These are phyloP conservation scores for Thymus quinquecostatus DNA, from an alignment of 257 asterid species.

Conservation along the genomic window DNA sequence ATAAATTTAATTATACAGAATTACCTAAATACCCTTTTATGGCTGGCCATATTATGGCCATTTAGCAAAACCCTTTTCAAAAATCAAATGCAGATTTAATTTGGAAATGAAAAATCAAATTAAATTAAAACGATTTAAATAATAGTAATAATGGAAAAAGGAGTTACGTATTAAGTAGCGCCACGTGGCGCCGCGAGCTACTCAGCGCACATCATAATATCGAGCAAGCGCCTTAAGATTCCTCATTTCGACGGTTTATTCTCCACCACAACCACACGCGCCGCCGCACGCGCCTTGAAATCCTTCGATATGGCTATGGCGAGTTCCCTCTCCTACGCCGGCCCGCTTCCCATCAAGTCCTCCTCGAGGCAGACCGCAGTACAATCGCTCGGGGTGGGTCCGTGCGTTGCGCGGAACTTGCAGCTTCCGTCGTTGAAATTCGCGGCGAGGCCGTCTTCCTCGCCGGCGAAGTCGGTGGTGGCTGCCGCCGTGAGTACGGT, in stretches of 20 bases:
- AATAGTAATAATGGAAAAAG: no score
- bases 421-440: slow-evolving; percentile 36
- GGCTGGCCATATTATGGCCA: no score
- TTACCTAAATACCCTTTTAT: no score
- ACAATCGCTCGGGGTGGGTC: slow-evolving; percentile 24
- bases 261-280: slow-evolving; percentile 25
- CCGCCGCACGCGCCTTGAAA: slow-evolving; percentile 35
- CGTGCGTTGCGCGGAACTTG: slow-evolving; percentile 23
- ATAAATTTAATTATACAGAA: no score
- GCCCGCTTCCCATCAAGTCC: slow-evolving; percentile 30
- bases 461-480: slow-evolving; percentile 21
- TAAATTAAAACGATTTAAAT: no score
- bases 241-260: neutral
- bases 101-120: no score
- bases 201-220: neutral
- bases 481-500: slow-evolving; percentile 45
- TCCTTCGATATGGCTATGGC: slow-evolving; percentile 42
- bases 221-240: neutral
- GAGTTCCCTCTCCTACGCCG: slow-evolving; percentile 36
- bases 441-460: slow-evolving; percentile 34
- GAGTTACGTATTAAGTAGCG: neutral
- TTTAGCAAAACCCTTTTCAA: no score
- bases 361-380: slow-evolving; percentile 29
- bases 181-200: slow-evolving; percentile 22
- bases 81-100: no score